Conservation (phyloP, 78 protist species). For the Dictyostelium intermedium region DNA sequence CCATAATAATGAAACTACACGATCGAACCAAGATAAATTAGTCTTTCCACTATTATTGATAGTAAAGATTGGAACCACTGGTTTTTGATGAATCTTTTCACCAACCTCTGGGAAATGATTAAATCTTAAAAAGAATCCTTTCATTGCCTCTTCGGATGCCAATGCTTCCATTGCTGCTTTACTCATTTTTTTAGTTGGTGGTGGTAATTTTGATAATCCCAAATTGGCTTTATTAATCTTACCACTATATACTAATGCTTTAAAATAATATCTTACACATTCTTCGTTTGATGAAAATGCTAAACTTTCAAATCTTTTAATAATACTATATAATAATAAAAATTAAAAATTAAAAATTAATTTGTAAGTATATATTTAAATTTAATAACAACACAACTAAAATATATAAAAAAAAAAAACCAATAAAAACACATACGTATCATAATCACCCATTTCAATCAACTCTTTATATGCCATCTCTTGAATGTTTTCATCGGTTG, state of each 20-base stretch:
- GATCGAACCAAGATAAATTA: constrained; percentile 16
- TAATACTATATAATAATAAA: constrained; percentile 3
- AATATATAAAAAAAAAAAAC: background rate
- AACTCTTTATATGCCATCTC: constrained; percentile 46
- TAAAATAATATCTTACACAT: constrained; percentile 57
- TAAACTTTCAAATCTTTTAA: constrained; percentile 57
- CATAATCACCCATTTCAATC: constrained; percentile 68
- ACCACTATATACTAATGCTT: constrained; percentile 47
- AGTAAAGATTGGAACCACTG: constrained; percentile 29
- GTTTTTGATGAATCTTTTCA: constrained; percentile 36
- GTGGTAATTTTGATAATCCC: background rate
- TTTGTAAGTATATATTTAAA: too few relatives aligned
- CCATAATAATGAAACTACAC: constrained; percentile 5
- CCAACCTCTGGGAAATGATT: background rate
- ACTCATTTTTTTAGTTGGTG: constrained; percentile 13
- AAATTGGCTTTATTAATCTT: background rate
- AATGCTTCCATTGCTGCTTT: background rate
- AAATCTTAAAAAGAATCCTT: background rate
- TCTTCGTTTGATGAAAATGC: constrained; percentile 63
- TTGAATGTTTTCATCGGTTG: constrained; percentile 52
- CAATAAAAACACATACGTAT: constrained; percentile 59
- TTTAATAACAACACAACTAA: too few relatives aligned
- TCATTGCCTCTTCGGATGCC: background rate
- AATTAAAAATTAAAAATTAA: too few relatives aligned
- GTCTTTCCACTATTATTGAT: background rate